phyloP scores from a whole-genome alignment of 768 basidiomycete species.

The Kwoniella mangroviensis region DNA sequence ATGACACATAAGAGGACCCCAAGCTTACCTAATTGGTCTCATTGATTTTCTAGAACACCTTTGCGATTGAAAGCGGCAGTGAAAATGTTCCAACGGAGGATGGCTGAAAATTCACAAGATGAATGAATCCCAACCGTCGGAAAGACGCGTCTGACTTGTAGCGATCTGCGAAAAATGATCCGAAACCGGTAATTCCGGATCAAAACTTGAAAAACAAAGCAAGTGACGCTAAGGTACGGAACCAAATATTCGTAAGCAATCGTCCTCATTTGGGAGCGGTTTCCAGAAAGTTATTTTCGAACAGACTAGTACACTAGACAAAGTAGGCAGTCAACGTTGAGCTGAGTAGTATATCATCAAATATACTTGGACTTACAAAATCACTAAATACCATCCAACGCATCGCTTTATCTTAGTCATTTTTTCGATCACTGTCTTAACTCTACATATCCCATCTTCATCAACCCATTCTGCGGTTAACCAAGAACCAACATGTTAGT shows the following conservation, averaged over 20 bases:
- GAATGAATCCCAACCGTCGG: background rate
- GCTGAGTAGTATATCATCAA: no score
- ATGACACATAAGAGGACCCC: no score
- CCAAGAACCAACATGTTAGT: background rate
- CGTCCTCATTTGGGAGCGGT: background rate
- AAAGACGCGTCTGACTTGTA: background rate
- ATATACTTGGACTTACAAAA: no score
- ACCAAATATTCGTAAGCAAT: background rate
- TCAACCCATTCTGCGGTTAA: background rate
- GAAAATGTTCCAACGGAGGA: background rate
- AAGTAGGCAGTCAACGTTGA: no score
- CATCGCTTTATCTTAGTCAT: background rate
- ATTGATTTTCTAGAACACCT: background rate
- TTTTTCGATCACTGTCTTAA: background rate
- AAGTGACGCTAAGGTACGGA: background rate
- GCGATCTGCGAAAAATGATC: background rate
- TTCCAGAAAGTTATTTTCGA: no score
- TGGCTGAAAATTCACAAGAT: background rate
- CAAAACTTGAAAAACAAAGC: background rate
- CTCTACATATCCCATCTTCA: background rate
- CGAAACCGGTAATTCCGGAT: background rate
- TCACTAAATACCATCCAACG: no score
- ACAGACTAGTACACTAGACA: background rate
- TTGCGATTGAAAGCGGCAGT: background rate
- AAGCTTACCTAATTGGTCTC: background rate